Conservation (phyloP, 371 early-diverging fungal species). For the Mortierella sp. region DNA sequence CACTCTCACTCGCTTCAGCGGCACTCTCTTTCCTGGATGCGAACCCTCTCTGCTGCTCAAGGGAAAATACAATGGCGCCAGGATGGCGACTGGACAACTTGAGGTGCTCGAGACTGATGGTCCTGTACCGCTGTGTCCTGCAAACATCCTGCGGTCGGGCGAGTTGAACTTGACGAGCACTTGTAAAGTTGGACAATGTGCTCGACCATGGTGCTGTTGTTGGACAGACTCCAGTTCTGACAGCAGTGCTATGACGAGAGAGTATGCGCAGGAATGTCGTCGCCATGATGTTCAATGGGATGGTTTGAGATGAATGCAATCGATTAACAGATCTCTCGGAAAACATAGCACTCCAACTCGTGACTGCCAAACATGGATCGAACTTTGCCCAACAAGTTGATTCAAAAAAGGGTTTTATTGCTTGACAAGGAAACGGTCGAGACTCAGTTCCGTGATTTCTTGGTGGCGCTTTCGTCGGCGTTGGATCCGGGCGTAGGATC, state of each 20-base stretch:
- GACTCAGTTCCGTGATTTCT: slow-evolving; percentile 24
- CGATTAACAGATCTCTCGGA: background rate
- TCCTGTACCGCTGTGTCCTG: background rate
- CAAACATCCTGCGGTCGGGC: background rate
- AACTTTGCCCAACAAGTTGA: slow-evolving; percentile 1
- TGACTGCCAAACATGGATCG: background rate
- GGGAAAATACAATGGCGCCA: background rate
- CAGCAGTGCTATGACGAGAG: background rate
- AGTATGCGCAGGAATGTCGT: background rate
- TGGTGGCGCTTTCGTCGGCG: slow-evolving; percentile 41
- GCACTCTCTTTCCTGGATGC: slow-evolving; percentile 27
- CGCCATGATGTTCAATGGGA: background rate
- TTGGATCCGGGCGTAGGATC: slow-evolving; percentile 31
- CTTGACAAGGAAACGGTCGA: background rate
- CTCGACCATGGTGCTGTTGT: background rate
- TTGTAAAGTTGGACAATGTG: background rate
- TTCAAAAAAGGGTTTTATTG: background rate
- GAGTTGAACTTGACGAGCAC: background rate
- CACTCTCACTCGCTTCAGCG: background rate
- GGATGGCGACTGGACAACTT: background rate
- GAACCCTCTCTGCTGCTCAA: slow-evolving; percentile 21
- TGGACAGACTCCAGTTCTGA: background rate
- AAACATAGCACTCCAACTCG: background rate
- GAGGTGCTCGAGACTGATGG: background rate
- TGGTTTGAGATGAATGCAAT: background rate